These are phyloP conservation scores for Porphyrellus cyaneotinctus DNA, from an alignment of 768 basidiomycete species.

Conservation along the genomic window DNA sequence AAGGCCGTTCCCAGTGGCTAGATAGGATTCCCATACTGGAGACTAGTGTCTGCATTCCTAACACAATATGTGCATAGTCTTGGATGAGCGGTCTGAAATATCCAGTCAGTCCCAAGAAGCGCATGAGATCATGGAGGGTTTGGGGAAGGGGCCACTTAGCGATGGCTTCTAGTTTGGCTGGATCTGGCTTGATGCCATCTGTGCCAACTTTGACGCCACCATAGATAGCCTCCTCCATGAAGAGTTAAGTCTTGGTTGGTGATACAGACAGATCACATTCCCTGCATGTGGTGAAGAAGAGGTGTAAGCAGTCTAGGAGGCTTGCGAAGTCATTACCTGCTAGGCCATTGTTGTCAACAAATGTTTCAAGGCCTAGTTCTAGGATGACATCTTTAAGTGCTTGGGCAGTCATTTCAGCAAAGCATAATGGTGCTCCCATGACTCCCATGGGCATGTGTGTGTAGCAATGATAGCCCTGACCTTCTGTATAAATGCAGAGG, in stretches of 20 bases:
- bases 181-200: neutral
- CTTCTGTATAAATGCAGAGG: conserved; percentile 36
- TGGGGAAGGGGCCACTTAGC: neutral
- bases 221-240: conserved; percentile 4
- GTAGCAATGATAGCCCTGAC: conserved; percentile 36
- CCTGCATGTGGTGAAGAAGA: neutral
- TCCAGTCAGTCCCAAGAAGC: conserved; percentile 7
- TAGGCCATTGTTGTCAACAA: neutral
- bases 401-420: neutral
- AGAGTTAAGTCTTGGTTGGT: conserved; percentile 1
- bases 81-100: conserved; percentile 8
- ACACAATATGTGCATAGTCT: conserved; percentile 1
- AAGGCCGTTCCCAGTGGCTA: too few species aligned
- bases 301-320: neutral
- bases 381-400: neutral
- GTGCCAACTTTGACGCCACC: neutral
- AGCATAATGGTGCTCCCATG: conserved; percentile 32
- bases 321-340: neutral
- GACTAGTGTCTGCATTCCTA: too few species aligned
- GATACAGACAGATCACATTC: conserved; percentile 4
- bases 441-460: conserved; percentile 39
- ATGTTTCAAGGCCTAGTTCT: neutral
- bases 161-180: neutral
- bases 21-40: too few species aligned
- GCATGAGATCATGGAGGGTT: neutral